Percentiles rank a stretch among this genome's conserved stretches.
phyloP scores from a whole-genome alignment of 2,329 filamentous ascomycete species.

The Aspergillus alliaceus region DNA sequence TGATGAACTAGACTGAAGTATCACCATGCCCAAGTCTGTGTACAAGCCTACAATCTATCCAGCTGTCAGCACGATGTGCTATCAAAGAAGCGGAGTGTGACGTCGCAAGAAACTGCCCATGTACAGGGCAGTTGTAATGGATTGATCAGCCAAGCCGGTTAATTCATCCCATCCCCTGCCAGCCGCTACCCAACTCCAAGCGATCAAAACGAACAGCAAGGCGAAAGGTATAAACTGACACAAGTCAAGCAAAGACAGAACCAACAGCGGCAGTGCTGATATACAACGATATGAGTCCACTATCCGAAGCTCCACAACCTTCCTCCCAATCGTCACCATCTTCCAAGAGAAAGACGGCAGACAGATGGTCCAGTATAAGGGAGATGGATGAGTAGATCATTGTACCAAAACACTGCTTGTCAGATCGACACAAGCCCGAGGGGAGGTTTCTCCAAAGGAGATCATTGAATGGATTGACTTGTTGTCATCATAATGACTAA shows the following conservation, averaged over 20 bases:
- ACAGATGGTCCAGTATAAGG: slow-evolving; percentile 46
- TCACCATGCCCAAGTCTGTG: neutral
- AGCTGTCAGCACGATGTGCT: slow-evolving; percentile 6
- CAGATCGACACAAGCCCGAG: slow-evolving; percentile 29
- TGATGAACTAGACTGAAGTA: neutral
- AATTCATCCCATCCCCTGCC: slow-evolving; percentile 47
- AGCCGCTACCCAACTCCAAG: slow-evolving; percentile 26
- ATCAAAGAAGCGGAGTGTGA: slow-evolving; percentile 2
- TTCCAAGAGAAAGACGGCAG: slow-evolving; percentile 12
- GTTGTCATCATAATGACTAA: slow-evolving; percentile 54
- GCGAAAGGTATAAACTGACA: slow-evolving; percentile 28
- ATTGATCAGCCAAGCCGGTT: slow-evolving; percentile 42
- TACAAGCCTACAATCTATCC: neutral
- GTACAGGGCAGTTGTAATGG: neutral
- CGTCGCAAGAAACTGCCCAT: slow-evolving; percentile 4
- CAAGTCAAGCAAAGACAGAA: slow-evolving; percentile 34
- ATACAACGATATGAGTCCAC: slow-evolving; percentile 27
- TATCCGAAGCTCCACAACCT: slow-evolving; percentile 43
- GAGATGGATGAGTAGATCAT: slow-evolving; percentile 34
- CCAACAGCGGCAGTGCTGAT: slow-evolving; percentile 18
- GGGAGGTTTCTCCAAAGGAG: slow-evolving; percentile 40
- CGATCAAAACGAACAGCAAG: slow-evolving; percentile 40
- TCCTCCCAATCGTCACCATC: slow-evolving; percentile 35
- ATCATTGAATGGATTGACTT: slow-evolving; percentile 65
- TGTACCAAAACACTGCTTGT: slow-evolving; percentile 19